Conservation (phyloP, 75 land plant genomes). For the Picea sitchensis region DNA sequence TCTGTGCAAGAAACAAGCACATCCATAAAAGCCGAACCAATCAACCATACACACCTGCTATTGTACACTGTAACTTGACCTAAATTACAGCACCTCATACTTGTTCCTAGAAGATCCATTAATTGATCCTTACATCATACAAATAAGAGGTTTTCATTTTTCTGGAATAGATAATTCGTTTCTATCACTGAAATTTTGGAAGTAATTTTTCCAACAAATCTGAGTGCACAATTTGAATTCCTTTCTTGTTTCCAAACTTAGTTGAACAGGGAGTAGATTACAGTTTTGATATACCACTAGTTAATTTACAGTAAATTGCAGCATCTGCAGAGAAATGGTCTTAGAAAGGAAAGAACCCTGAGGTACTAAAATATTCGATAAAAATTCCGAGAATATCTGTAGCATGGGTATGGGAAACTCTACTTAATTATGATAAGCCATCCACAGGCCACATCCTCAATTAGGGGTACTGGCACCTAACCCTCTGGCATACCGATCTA, state of each 20-base stretch:
- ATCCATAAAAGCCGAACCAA: background rate
- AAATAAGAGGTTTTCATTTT: too few species aligned
- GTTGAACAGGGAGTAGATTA: background rate
- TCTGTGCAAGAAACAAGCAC: background rate
- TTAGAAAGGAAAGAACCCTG: constrained; percentile 5
- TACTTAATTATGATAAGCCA: background rate
- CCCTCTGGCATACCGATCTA: background rate
- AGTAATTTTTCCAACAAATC: background rate
- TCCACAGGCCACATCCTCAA: background rate
- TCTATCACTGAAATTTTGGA: background rate
- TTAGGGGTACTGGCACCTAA: background rate
- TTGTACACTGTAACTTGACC: background rate
- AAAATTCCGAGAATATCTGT: background rate
- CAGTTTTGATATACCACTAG: background rate
- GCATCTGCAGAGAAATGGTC: background rate
- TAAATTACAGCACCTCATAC: background rate
- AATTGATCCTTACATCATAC: background rate
- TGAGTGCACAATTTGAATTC: background rate
- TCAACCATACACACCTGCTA: background rate
- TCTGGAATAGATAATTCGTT: too few species aligned
- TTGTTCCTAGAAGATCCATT: background rate
- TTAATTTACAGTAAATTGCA: background rate
- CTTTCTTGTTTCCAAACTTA: background rate
- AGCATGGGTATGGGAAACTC: background rate
- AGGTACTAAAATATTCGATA: background rate